phyloP scores from a whole-genome alignment of 176 grass and related monocot species.

The Otatea glauca region DNA sequence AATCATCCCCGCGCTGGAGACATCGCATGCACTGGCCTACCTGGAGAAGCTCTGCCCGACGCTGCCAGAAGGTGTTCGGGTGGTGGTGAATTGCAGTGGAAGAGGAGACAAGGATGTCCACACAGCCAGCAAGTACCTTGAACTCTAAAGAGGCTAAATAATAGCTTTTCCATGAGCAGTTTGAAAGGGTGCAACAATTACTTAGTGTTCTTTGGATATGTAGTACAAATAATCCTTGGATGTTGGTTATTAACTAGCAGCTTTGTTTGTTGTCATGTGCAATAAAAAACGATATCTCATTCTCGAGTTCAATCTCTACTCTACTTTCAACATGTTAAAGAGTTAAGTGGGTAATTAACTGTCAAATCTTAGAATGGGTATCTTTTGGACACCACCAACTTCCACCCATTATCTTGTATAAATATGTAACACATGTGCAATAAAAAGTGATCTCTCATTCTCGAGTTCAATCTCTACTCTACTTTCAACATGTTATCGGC shows the following conservation, averaged over 20 bases:
- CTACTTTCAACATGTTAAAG: no score
- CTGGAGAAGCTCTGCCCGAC: conserved; percentile 89
- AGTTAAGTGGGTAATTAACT: no score
- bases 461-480: no score
- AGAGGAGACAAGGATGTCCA: conserved; percentile 98
- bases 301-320: no score
- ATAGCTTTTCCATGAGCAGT: conserved; percentile 26
- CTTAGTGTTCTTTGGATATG: conserved; percentile 23
- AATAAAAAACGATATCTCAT: no score
- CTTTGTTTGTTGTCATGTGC: conserved; percentile 42
- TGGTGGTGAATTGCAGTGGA: conserved; percentile 88
- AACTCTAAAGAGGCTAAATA: conserved; percentile 32
- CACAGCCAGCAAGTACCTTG: conserved; percentile 88
- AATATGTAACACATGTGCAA: no score
- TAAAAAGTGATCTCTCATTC: no score
- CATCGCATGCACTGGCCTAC: conserved; percentile 86
- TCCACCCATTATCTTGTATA: no score
- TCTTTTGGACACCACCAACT: no score
- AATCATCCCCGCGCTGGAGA: conserved; percentile 98
- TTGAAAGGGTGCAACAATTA: conserved; percentile 24
- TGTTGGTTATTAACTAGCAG: background rate
- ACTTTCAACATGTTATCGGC: no score
- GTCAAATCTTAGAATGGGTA: no score
- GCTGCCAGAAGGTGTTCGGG: conserved; percentile 63
- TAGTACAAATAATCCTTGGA: conserved; percentile 42